phyloP scores from a whole-genome alignment of 129 eudicot species.

The Flaveria trinervia region DNA sequence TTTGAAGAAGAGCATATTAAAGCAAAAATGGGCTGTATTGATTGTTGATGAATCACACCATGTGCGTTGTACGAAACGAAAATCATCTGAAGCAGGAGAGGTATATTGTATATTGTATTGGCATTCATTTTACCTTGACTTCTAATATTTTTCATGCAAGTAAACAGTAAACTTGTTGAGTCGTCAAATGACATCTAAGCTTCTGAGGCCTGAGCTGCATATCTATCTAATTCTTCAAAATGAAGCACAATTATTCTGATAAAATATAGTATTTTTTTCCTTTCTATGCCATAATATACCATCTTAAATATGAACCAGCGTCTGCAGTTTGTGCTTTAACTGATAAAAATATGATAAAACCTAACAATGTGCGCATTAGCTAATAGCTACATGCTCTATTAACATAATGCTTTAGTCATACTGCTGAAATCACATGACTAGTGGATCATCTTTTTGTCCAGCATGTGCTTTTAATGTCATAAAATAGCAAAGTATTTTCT shows the following conservation, averaged over 20 bases:
- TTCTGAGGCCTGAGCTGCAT: neutral
- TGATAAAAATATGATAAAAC: too few species aligned
- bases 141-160: conserved; percentile 13
- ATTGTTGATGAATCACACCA: conserved; percentile 99
- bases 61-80: conserved; percentile 73
- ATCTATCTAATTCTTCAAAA: neutral
- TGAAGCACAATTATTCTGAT: neutral
- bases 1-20: conserved; percentile 62
- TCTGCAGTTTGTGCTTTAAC: too few species aligned
- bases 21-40: conserved; percentile 74
- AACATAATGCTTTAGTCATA: conserved; percentile 1
- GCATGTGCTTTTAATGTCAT: neutral
- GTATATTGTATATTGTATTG: conserved; percentile 38
- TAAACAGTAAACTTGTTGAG: conserved; percentile 16
- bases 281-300: neutral
- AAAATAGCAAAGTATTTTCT: neutral
- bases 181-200: neutral
- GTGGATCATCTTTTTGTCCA: neutral
- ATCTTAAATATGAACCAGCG: too few species aligned
- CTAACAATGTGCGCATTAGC: too few species aligned
- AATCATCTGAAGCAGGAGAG: conserved; percentile 73
- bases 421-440: conserved; percentile 10
- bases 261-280: neutral
- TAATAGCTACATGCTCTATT: neutral
- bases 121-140: conserved; percentile 4